Evolutionary conservation across 1,284 basidiomycete species (phyloP), one percentile per base, ranked within the genome.

Genomic region (Austroboletus novae-zelandiae): DNA sequence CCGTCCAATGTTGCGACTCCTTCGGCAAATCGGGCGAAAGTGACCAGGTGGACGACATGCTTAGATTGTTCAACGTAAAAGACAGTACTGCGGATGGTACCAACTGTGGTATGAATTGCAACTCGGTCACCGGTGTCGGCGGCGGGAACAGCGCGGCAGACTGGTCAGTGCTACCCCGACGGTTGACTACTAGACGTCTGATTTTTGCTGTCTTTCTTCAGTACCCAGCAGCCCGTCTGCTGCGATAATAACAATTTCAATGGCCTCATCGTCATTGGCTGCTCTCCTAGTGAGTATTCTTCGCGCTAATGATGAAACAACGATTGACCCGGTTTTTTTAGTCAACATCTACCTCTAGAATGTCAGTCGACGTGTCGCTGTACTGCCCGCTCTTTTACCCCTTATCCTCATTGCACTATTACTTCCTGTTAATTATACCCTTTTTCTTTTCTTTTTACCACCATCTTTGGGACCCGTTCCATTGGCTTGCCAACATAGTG

Each of bases 241-340:
- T 81, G 79, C 52, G 35, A 61, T 0, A 55, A 71, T 52, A 74
- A 77, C 51, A 43, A 48, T 3, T 74, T 60, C 61, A 70, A 68
- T 25, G 75, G 75, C 15, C 47, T 78, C n/a, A 57, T 81, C 52
- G 66, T 62, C 23, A 44, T 77, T 42, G 75, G 71, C 15, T 80
- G 78, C 64, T 50, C 59, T 9, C 68, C 73, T 3, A 65, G 77
- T 80, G 58, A 60, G 77, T 73, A 2, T 3, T 5, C 13, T 9
- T 34, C 2, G 8, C 2, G 18, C 8, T 1, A 5, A 40, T 7
- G 0, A 8, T 2, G 23, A 0, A 0, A 11, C 1, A 1, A 13
- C 50, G 25, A 18, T 30, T 61, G 1, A 68, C 43, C 13, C 4
- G 0, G 3, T 14, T 6, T 0, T n/a, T 47, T 8, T 17, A 77